Conservation (phyloP, 352 stramenopile species). For the Globisporangium emineosum region DNA sequence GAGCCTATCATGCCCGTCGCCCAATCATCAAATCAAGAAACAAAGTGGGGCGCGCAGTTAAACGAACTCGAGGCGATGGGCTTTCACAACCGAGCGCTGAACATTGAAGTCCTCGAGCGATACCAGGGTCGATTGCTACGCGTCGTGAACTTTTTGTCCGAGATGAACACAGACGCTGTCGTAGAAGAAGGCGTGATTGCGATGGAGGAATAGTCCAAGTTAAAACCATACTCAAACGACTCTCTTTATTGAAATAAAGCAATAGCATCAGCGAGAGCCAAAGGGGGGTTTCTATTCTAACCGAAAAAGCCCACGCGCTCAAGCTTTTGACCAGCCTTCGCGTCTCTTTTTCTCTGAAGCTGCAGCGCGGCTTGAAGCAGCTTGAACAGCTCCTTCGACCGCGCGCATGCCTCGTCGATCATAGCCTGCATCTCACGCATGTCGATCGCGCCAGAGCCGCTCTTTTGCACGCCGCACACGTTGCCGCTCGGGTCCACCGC, state of each 20-base stretch:
- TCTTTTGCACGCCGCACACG: slow-evolving; percentile 79
- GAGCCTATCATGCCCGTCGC: slow-evolving; percentile 60
- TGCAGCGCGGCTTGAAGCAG: slow-evolving; percentile 44
- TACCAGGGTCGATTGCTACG: slow-evolving; percentile 79
- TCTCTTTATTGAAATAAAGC: slow-evolving; percentile 11
- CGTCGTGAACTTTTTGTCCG: slow-evolving; percentile 83
- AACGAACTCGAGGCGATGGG: slow-evolving; percentile 65
- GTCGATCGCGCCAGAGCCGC: slow-evolving; percentile 57
- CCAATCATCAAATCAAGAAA: slow-evolving; percentile 39
- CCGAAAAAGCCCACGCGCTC: slow-evolving; percentile 71
- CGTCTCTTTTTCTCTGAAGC: slow-evolving; percentile 50
- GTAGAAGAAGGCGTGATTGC: slow-evolving; percentile 22
- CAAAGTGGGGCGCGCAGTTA: slow-evolving; percentile 68
- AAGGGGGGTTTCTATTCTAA: no score
- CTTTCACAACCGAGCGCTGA: slow-evolving; percentile 61
- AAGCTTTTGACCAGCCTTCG: slow-evolving; percentile 36
- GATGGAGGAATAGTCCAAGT: slow-evolving; percentile 53
- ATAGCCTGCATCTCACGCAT: slow-evolving; percentile 80
- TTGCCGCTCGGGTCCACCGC: slow-evolving; percentile 53
- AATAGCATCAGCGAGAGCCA: not conserved
- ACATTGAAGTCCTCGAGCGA: slow-evolving; percentile 68
- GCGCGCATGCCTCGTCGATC: slow-evolving; percentile 65
- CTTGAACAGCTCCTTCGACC: slow-evolving; percentile 65
- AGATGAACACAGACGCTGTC: slow-evolving; percentile 30
- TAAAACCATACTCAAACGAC: not conserved